These are phyloP conservation scores for Mortierella sp. DNA, from an alignment of 371 early-diverging fungal species.

Conservation along the genomic window DNA sequence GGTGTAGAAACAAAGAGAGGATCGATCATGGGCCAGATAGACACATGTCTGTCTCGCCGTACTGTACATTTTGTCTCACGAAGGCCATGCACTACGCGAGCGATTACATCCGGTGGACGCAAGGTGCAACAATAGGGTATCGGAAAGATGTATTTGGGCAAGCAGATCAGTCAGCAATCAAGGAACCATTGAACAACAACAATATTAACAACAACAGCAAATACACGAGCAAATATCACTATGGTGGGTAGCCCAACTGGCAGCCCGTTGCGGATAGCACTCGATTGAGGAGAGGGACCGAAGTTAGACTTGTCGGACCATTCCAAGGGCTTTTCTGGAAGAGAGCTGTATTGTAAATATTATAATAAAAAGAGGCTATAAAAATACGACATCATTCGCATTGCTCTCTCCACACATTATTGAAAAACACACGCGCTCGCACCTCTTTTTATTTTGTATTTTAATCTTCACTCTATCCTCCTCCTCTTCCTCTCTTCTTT, in stretches of 20 bases:
- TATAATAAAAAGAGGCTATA: too few species aligned
- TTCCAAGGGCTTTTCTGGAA: not conserved
- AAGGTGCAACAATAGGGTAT: not conserved
- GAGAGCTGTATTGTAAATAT: not conserved
- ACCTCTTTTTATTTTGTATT: constrained; percentile 1
- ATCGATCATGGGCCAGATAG: not conserved
- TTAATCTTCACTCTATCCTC: not conserved
- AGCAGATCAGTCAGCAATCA: not conserved
- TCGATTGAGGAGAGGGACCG: not conserved
- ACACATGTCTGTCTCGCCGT: not conserved
- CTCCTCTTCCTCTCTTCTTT: constrained; percentile 13
- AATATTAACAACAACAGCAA: too few species aligned
- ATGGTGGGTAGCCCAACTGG: too few species aligned
- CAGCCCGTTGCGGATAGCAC: not conserved
- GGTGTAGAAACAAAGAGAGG: too few species aligned
- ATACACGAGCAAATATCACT: too few species aligned
- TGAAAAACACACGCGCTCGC: not conserved
- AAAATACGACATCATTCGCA: not conserved
- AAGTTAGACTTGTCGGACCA: not conserved
- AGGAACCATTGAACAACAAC: too few species aligned
- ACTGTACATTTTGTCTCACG: too few species aligned
- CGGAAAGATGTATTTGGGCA: not conserved
- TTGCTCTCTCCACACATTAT: not conserved
- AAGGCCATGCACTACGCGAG: too few species aligned
- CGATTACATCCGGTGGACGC: too few species aligned